Percentiles rank a stretch among this genome's conserved stretches.
Evolutionary conservation across 768 basidiomycete genomes (phyloP).

Genomic region (Pisolithus tinctorius): DNA sequence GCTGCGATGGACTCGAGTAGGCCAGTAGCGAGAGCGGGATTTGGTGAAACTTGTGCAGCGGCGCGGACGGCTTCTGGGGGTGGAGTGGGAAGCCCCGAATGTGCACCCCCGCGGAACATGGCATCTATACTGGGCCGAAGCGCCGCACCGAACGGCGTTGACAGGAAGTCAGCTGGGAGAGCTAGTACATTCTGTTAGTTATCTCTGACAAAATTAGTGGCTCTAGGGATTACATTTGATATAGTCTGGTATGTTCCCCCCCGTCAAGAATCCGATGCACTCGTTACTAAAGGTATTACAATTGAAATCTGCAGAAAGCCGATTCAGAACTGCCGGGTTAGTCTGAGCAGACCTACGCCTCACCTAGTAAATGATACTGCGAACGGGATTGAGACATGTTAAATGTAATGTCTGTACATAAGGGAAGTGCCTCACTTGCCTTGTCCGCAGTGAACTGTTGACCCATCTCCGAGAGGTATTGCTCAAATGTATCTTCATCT

Average conservation of each 20-base stretch:
- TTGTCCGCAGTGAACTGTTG: conserved; percentile 87
- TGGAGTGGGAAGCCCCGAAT: conserved; percentile 24
- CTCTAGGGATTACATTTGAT: conserved; percentile 56
- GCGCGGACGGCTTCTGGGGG: conserved; percentile 18
- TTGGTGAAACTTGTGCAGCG: conserved; percentile 30
- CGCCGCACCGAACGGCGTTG: conserved; percentile 81
- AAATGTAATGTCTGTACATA: background rate
- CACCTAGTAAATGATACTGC: conserved; percentile 84
- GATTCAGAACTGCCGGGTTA: background rate
- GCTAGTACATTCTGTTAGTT: conserved; percentile 33
- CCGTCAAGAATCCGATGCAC: conserved; percentile 80
- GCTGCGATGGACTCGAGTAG: conserved; percentile 52
- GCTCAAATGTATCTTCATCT: conserved; percentile 79
- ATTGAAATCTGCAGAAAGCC: conserved; percentile 64
- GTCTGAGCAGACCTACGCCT: background rate
- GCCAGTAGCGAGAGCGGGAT: conserved; percentile 45
- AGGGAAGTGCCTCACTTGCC: conserved; percentile 34
- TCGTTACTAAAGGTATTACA: conserved; percentile 95
- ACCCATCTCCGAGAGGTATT: conserved; percentile 72
- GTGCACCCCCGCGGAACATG: conserved; percentile 59
- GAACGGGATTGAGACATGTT: background rate
- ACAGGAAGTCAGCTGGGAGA: conserved; percentile 76
- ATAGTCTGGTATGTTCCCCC: conserved; percentile 70
- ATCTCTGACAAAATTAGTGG: background rate
- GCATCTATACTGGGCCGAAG: conserved; percentile 87